These are phyloP conservation scores for Coemansia sp. DNA, from an alignment of 192 early-diverging fungal species.

Conservation along the genomic window DNA sequence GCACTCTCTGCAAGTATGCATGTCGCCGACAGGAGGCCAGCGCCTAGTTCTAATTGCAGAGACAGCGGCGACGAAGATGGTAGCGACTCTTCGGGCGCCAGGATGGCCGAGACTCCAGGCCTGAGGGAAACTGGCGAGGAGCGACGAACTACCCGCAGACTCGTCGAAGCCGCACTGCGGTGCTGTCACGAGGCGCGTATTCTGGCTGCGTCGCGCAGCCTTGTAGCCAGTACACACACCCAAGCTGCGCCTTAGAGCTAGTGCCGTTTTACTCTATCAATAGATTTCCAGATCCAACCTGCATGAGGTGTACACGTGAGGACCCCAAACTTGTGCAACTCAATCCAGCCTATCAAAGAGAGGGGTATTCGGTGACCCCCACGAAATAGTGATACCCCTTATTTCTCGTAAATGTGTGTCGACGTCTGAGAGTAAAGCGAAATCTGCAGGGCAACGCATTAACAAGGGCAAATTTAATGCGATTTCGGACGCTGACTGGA, in stretches of 20 bases:
- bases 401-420: background rate
- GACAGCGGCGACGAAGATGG: constrained; percentile 6
- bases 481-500: constrained; percentile 48
- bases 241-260: too few relatives aligned
- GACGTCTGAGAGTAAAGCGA: background rate
- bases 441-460: background rate
- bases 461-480: constrained; percentile 18
- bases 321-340: too few relatives aligned
- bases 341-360: too few relatives aligned
- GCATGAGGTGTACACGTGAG: too few relatives aligned
- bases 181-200: constrained; percentile 43
- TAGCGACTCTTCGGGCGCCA: constrained; percentile 1
- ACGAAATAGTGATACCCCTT: too few relatives aligned
- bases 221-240: background rate
- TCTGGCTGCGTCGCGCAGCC: constrained; percentile 1
- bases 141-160: constrained; percentile 33
- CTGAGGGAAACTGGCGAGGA: constrained; percentile 14
- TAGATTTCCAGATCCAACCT: background rate
- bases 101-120: background rate
- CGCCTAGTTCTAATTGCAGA: background rate
- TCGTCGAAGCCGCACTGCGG: constrained; percentile 37
- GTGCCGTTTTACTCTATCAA: background rate
- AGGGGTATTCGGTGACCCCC: too few relatives aligned
- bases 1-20: background rate
- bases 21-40: background rate